Percentiles rank a stretch among this genome's conserved stretches.
Conservation (phyloP, 768 basidiomycete species). For the Macrolepiota fuliginosa region DNA sequence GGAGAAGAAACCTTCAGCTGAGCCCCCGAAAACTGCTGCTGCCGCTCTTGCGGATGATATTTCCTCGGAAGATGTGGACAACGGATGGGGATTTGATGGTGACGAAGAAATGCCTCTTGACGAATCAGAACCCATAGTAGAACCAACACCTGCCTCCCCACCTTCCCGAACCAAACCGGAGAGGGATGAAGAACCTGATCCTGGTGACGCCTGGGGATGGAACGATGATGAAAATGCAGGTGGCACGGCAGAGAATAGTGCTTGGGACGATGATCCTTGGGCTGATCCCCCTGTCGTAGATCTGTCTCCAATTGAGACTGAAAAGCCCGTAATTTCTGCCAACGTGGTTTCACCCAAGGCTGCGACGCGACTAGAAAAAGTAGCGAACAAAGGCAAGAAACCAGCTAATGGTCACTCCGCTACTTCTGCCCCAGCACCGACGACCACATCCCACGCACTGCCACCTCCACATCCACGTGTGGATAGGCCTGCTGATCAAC, state of each 20-base stretch:
- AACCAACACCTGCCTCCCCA: constrained; percentile 3
- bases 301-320: constrained; percentile 20
- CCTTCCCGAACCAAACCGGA: constrained; percentile 12
- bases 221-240: constrained; percentile 48
- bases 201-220: constrained; percentile 76
- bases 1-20: background rate
- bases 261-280: constrained; percentile 76
- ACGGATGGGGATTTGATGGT: constrained; percentile 54
- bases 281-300: constrained; percentile 37
- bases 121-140: constrained; percentile 16
- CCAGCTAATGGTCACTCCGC: constrained; percentile 29
- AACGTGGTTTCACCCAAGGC: constrained; percentile 39
- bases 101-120: constrained; percentile 34
- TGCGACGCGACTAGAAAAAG: constrained; percentile 57
- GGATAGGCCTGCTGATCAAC: background rate
- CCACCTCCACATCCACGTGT: constrained; percentile 11
- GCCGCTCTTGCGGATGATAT: constrained; percentile 21
- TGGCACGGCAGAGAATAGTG: constrained; percentile 32
- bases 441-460: constrained; percentile 18
- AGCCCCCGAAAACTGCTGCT: background rate
- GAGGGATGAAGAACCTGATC: constrained; percentile 35
- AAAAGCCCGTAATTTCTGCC: constrained; percentile 26
- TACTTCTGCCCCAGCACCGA: constrained; percentile 20
- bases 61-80: constrained; percentile 32
- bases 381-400: constrained; percentile 55